Evolutionary conservation across 495 filamentous ascomycete genomes (phyloP), one percentile per base, ranked within the genome.

Genomic region (Beverwykella pulmonaria): DNA sequence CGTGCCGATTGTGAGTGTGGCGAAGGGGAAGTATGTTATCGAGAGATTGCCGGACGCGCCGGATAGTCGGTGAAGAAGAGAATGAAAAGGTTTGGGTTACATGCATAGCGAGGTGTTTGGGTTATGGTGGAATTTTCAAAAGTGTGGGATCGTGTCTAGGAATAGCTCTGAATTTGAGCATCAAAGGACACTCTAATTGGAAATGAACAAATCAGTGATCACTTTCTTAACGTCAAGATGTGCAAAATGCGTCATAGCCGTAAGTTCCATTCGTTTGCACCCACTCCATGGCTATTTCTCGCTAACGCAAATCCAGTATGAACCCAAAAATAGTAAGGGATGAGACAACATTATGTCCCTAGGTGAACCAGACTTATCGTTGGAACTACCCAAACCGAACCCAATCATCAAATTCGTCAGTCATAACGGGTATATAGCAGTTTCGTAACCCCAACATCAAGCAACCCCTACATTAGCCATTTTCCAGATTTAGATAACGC

Each of bases 1-100:
- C 65, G 86, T 88, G 44, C 87, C 86, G 23, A 86, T 89, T 44
- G 82, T 89, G 82, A 86, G 83, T 71, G 90, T 93, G 23, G 87
- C 87, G 19, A 83, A 87, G 67, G 91, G 87, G 19, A 97, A 96
- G 77, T 97, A 96, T 78, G 88, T 91, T 26, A 93, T 98, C 73
- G 93, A 98, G 80, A 83, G 92, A 67, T 79, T 98, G 36, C 93
- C 92, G 0, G 90, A 93, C 74, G 90, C 91, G 59, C 87, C 88
- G 54, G 84, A 86, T 70, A 84, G 63, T 27, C n/a, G 58, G 30
- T 63, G 46, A 63, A 8, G 23, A 49, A 41, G 86, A 47, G 61
- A 4, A 46, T n/a, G 34, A 2, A 30, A 14, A 8, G 0, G n/a
- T 67, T 2, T 58, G 34, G 17, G 41, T 59, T 55, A 27, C 32